Evolutionary conservation across 805 yeast species (phyloP).

Genomic region (Schizosaccharomyces japonicus): DNA sequence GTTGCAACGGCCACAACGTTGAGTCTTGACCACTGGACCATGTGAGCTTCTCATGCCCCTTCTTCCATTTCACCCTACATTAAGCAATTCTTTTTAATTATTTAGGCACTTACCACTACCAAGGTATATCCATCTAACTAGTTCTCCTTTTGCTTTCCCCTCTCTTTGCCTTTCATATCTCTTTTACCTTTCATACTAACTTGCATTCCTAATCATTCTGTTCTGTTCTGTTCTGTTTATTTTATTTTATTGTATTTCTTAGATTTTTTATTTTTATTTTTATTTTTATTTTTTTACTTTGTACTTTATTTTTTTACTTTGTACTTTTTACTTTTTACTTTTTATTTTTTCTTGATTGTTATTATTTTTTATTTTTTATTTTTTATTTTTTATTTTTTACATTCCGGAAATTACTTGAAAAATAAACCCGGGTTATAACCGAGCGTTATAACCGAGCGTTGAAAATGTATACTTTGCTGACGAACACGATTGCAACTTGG

Average conservation of each 20-base stretch:
- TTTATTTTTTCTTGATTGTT: background rate
- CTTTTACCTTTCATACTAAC: background rate
- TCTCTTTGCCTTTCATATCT: background rate
- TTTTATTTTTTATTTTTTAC: no score
- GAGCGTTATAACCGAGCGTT: no score
- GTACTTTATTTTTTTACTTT: background rate
- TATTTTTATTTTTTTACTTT: background rate
- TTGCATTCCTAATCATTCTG: background rate
- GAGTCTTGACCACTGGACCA: conserved; percentile 1
- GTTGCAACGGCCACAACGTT: background rate
- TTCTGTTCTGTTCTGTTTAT: background rate
- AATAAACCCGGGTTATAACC: no score
- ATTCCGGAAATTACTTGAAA: no score
- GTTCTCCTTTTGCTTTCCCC: background rate
- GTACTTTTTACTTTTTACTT: background rate
- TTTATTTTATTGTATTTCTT: background rate
- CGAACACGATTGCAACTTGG: no score
- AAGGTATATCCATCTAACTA: no score
- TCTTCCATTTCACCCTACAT: no score
- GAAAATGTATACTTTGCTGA: no score
- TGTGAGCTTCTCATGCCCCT: no score
- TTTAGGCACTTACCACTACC: no score
- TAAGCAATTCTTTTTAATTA: no score
- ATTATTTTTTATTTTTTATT: background rate
- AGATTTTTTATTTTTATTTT: background rate